Conservation (phyloP, 1,139 yeast genomes). For the Meyerozyma elateridarum region DNA sequence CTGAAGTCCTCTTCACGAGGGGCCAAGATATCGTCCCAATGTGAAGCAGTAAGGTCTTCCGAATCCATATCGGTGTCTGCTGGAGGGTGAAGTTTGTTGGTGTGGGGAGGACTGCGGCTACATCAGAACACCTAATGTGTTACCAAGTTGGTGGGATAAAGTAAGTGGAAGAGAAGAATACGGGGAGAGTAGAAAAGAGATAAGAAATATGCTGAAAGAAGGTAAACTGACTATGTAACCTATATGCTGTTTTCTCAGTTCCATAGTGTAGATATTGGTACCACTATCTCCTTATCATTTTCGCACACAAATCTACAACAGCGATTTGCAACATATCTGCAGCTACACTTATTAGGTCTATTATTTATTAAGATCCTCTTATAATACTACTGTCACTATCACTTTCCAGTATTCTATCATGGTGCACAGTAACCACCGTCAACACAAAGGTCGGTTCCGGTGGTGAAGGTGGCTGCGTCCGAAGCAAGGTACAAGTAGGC, state of each 20-base stretch:
- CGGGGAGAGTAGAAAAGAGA: neutral
- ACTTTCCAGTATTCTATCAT: constrained; percentile 15
- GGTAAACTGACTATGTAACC: no score
- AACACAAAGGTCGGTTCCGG: constrained; percentile 77
- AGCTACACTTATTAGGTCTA: no score
- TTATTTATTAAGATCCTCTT: no score
- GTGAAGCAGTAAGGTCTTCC: constrained; percentile 26
- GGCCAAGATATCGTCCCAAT: constrained; percentile 23
- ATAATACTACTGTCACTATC: no score
- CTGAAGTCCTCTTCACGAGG: constrained; percentile 9
- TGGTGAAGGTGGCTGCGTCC: constrained; percentile 75
- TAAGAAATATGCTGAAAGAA: neutral
- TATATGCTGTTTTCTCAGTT: no score
- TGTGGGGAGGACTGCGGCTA: constrained; percentile 1
- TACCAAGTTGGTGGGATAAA: no score
- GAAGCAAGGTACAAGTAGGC: constrained; percentile 77
- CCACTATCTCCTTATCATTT: no score
- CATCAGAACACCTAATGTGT: no score
- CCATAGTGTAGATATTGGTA: no score
- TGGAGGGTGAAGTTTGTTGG: neutral
- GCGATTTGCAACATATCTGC: no score
- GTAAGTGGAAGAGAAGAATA: neutral
- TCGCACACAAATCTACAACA: no score
- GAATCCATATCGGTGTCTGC: constrained; percentile 18
- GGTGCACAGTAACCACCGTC: constrained; percentile 77